These are phyloP conservation scores for Paramecium primaurelia DNA, from an alignment of 73 alveolate genomes.

Conservation along the genomic window DNA sequence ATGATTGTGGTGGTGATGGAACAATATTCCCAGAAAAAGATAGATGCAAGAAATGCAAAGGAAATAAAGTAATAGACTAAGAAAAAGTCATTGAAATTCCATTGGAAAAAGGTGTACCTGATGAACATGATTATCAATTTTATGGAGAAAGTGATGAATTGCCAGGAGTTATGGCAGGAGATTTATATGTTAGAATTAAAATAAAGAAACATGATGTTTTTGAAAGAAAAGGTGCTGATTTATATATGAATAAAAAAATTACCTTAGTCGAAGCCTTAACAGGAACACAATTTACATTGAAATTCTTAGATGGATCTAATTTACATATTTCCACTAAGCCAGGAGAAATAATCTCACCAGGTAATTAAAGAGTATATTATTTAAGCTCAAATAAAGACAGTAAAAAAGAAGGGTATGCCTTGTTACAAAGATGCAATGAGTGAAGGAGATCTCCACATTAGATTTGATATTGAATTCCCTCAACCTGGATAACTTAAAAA, in stretches of 20 bases:
- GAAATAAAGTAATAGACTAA: constrained; percentile 79
- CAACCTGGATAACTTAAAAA: background rate
- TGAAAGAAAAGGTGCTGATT: constrained; percentile 96
- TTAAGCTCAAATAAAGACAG: constrained; percentile 72
- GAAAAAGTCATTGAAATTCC: constrained; percentile 82
- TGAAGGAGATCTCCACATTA: constrained; percentile 52
- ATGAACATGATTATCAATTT: constrained; percentile 90
- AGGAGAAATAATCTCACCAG: constrained; percentile 94
- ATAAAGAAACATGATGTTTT: constrained; percentile 80
- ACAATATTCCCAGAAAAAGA: constrained; percentile 75
- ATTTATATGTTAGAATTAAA: constrained; percentile 82
- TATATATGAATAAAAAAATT: constrained; percentile 80
- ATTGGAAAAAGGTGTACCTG: constrained; percentile 96
- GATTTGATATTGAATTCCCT: constrained; percentile 37
- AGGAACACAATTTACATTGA: constrained; percentile 87
- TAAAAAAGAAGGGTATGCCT: constrained; percentile 94
- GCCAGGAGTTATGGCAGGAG: constrained; percentile 98
- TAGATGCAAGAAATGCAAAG: constrained; percentile 87
- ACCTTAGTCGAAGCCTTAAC: constrained; percentile 93
- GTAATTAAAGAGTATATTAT: background rate
- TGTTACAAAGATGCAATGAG: constrained; percentile 61
- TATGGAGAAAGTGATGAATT: constrained; percentile 98
- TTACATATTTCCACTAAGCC: constrained; percentile 79
- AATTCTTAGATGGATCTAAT: constrained; percentile 90
- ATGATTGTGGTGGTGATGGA: constrained; percentile 95